phyloP scores from a whole-genome alignment of 2,329 filamentous ascomycete species.

The Xylariaceae sp. region DNA sequence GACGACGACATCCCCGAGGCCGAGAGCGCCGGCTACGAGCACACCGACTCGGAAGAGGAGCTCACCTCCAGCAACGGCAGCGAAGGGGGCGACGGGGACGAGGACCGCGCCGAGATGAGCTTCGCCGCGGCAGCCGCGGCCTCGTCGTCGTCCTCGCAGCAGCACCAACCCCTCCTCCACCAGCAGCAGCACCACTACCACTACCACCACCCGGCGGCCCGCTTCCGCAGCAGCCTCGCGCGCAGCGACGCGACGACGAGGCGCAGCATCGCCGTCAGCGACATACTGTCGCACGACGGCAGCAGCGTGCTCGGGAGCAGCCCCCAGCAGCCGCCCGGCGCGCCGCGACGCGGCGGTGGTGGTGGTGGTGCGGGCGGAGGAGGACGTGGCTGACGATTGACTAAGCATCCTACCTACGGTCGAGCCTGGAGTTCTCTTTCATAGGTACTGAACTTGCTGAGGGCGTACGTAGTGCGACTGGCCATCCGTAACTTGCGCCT shows the following conservation, averaged over 20 bases:
- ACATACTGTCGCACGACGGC: conserved; percentile 47
- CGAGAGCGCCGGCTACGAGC: conserved; percentile 60
- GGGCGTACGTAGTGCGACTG: too few relatives aligned
- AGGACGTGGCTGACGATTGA: too few relatives aligned
- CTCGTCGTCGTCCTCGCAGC: too few relatives aligned
- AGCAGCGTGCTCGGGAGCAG: conserved; percentile 51
- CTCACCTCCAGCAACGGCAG: conserved; percentile 40
- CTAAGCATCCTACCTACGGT: too few relatives aligned
- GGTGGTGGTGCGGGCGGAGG: too few relatives aligned
- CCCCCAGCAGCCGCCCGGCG: too few relatives aligned
- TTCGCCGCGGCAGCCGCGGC: conserved; percentile 28
- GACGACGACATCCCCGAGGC: conserved; percentile 65
- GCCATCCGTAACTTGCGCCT: conserved; percentile 6
- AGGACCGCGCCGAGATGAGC: conserved; percentile 28
- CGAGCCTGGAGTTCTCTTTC: too few relatives aligned
- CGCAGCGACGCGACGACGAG: conserved; percentile 34
- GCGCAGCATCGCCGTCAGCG: conserved; percentile 50
- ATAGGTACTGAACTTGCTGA: too few relatives aligned
- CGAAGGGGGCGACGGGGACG: conserved; percentile 25
- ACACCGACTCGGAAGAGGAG: conserved; percentile 67
- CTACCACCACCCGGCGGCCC: conserved; percentile 11
- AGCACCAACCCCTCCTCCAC: too few relatives aligned
- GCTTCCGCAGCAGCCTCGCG: conserved; percentile 30
- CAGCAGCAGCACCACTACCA: too few relatives aligned
- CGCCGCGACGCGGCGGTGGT: too few relatives aligned